These are phyloP conservation scores for Cenchrus americanus DNA, from an alignment of 176 grass and related monocot genomes.

Conservation along the genomic window DNA sequence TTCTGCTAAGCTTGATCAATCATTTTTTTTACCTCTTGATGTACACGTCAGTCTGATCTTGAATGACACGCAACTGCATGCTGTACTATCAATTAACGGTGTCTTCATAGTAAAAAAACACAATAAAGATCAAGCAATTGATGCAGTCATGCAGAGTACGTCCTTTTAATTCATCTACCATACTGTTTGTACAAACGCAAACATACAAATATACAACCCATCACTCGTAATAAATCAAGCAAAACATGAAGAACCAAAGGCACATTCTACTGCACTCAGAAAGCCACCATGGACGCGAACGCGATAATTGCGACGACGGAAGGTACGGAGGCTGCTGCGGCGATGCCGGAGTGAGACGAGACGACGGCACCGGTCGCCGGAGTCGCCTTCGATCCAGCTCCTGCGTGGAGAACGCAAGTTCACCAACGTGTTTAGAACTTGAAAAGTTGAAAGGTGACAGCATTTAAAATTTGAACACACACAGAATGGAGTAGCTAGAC, in stretches of 20 bases:
- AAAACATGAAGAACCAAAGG: neutral
- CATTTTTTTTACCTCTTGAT: neutral
- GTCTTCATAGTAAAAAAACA: neutral
- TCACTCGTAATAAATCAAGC: neutral
- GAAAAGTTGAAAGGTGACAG: too few relatives aligned
- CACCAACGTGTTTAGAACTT: neutral
- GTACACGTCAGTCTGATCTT: too few relatives aligned
- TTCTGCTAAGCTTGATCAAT: neutral
- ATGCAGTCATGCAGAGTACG: neutral
- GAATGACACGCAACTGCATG: too few relatives aligned
- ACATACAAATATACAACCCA: neutral
- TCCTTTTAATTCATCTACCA: neutral
- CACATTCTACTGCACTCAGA: neutral
- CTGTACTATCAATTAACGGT: neutral
- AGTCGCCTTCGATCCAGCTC: constrained; percentile 4
- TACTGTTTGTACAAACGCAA: neutral
- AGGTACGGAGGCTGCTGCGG: neutral
- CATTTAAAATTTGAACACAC: neutral
- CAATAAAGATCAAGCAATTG: neutral
- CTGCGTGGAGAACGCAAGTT: neutral
- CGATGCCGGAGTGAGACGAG: neutral
- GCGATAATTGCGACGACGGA: neutral
- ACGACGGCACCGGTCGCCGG: neutral
- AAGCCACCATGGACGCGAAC: neutral
- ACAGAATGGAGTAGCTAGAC: neutral